Evolutionary conservation across 75 land plant species (phyloP).

Genomic region (Pinus tabuliformis): DNA sequence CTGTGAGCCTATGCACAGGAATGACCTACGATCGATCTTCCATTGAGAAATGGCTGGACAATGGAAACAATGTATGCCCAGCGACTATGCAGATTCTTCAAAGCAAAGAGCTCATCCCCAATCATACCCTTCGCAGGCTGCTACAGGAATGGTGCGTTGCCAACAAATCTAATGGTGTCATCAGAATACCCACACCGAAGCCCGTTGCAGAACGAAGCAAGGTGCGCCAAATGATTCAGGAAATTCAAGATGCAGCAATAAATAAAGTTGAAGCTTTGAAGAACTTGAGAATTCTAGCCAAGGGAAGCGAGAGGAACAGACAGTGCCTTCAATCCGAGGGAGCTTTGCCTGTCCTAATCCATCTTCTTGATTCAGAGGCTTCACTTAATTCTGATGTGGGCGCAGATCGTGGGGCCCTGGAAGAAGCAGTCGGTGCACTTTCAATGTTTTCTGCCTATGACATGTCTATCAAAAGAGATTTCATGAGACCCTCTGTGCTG

Average conservation of each 20-base stretch:
- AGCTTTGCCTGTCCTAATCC: neutral
- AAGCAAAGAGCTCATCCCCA: constrained; percentile 37
- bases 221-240: neutral
- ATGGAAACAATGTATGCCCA: constrained; percentile 40
- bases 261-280: neutral
- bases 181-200: constrained; percentile 37
- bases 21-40: constrained; percentile 50
- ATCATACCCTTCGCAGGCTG: constrained; percentile 44
- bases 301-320: neutral
- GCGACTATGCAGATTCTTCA: constrained; percentile 36
- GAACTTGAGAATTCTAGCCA: neutral
- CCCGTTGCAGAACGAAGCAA: constrained; percentile 9
- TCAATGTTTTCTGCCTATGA: neutral
- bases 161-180: constrained; percentile 26
- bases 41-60: constrained; percentile 51
- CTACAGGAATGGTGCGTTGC: constrained; percentile 51
- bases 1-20: constrained; percentile 56
- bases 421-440: neutral
- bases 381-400: too few species aligned
- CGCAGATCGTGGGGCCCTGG: neutral
- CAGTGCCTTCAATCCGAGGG: neutral
- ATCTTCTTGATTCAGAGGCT: neutral
- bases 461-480: neutral
- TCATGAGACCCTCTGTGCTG: neutral
- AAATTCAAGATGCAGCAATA: neutral